Evolutionary conservation across 2,329 filamentous ascomycete species (phyloP).

Genomic region (Triangularia verruculosa): DNA sequence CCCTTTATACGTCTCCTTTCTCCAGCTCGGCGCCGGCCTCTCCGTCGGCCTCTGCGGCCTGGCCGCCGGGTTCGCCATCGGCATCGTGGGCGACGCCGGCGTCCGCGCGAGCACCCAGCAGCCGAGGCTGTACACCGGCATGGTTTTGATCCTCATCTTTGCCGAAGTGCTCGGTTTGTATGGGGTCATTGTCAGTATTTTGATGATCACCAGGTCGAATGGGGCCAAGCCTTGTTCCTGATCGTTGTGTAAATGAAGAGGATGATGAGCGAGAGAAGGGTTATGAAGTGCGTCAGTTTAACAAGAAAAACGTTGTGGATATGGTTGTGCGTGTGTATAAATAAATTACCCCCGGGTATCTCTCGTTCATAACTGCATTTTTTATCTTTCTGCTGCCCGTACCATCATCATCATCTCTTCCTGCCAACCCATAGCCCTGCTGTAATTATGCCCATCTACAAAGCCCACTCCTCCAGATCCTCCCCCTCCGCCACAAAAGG

Average conservation of each 20-base stretch:
- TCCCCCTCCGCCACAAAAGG: conserved; percentile 78
- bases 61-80: conserved; percentile 81
- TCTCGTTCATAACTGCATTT: neutral
- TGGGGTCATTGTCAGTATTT: conserved; percentile 46
- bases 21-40: conserved; percentile 80
- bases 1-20: conserved; percentile 74
- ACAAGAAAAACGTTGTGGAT: too few relatives aligned
- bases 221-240: neutral
- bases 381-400: neutral
- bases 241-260: too few relatives aligned
- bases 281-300: too few relatives aligned
- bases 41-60: conserved; percentile 77
- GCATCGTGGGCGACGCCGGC: conserved; percentile 86
- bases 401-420: neutral
- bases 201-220: conserved; percentile 41
- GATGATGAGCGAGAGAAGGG: too few relatives aligned
- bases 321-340: too few relatives aligned
- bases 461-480: conserved; percentile 74
- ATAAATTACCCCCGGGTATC: neutral
- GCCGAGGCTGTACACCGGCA: conserved; percentile 86
- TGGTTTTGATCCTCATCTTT: conserved; percentile 99
- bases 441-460: conserved; percentile 27
- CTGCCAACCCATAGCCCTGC: too few relatives aligned
- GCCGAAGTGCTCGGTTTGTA: conserved; percentile 83
- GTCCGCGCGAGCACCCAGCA: conserved; percentile 83